Evolutionary conservation across 306 rosid species (phyloP).

Genomic region (Abrus precatorius): DNA sequence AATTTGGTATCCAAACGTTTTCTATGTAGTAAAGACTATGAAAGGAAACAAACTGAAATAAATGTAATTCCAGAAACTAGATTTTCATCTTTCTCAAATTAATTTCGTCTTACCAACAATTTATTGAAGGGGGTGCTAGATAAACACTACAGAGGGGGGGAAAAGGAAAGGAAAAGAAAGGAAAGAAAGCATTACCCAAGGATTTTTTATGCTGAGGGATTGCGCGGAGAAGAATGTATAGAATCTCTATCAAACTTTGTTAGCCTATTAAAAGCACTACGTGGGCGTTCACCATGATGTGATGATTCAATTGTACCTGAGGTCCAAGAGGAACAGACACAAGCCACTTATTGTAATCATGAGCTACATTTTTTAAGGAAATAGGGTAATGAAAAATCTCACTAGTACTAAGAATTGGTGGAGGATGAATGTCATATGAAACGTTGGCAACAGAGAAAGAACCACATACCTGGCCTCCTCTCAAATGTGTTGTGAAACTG

Average conservation of each 20-base stretch:
- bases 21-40: not conserved
- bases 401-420: conserved; percentile 37
- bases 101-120: conserved; percentile 9
- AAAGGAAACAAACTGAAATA: conserved; percentile 28
- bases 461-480: conserved; percentile 43
- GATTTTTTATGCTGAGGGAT: not conserved
- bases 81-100: conserved; percentile 26
- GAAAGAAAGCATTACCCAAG: conserved; percentile 44
- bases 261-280: not conserved
- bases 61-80: conserved; percentile 32
- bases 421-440: conserved; percentile 56
- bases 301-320: conserved; percentile 58
- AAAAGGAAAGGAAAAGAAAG: not conserved
- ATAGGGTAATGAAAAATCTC: conserved; percentile 53
- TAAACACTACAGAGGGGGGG: not conserved
- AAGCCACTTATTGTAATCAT: conserved; percentile 55
- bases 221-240: conserved; percentile 1
- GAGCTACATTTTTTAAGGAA: conserved; percentile 51
- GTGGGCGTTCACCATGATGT: conserved; percentile 59
- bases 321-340: conserved; percentile 74
- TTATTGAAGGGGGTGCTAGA: conserved; percentile 1
- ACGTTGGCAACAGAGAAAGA: conserved; percentile 52
- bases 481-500: not conserved
- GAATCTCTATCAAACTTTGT: conserved; percentile 5
- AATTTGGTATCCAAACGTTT: conserved; percentile 17